Base-by-base conservation (phyloP, 495 filamentous ascomycete species). In the Echria macrotheca region DNA sequence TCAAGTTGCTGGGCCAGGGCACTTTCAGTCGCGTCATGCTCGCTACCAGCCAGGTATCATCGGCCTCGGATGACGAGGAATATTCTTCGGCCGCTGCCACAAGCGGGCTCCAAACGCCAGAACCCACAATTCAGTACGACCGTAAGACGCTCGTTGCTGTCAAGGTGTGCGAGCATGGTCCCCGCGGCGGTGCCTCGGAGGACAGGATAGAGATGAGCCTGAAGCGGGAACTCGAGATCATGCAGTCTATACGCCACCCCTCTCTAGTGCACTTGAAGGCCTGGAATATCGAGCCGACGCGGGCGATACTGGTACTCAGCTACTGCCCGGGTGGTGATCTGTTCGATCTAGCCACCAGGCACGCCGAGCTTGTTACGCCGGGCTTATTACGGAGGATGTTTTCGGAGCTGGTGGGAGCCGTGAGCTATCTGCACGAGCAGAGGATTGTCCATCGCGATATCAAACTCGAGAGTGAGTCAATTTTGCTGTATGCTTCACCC, bases 401-500 rank as follows among this genome's bases (percentile, higher is more conserved):
- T 66, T 76, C 90, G 10, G 93, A 98, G 64, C 63, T 96, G 52
- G 84, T 96, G 14, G 77, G 77, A 49, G 94, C 94, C 2, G 81
- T 95, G 24, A 77, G 75, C 19, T 95, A 96, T 73, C 73, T 98
- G 24, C 93, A 98, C 67, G 71, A 73, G 23, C 65, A 86, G 57
- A 85, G 78, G 57, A 96, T 98, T 54, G 91, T 96, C 33, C 93
- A 98, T 61, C 82, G 93, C 21, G 93, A 98, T 67, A 94, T 98
- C 60, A 98, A 98, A 67, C 81, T 98, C 40, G 93, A 98, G 70
- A 98, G 91, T 95, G 74, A 69, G 86, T 44, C 53, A 35, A 44
- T 45, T 52, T 44, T 26, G 6, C 11, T 15, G 37, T 28, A 39
- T 49, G 32, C 9, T 46, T 23, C 26, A 44, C 4, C 8, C 47